Percentiles rank a stretch among this genome's conserved stretches.
Evolutionary conservation across 2,329 filamentous ascomycete genomes (phyloP).

Genomic region (Emergomyces orientalis): DNA sequence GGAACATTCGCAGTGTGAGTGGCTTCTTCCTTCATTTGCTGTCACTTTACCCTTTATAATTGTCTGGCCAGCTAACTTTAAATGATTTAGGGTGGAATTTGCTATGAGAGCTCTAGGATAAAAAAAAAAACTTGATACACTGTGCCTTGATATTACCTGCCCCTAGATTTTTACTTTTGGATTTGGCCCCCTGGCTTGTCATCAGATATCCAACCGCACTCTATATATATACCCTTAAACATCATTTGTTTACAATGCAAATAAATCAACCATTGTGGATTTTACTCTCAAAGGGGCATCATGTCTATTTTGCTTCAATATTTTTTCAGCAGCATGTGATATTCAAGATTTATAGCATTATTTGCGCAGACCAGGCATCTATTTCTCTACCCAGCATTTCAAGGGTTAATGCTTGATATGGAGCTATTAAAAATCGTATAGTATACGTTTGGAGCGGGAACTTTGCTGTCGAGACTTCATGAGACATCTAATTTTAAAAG

Average conservation of each 20-base stretch:
- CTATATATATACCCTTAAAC: background rate
- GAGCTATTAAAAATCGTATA: background rate
- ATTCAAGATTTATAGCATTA: background rate
- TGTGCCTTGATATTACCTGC: background rate
- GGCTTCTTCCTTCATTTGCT: constrained; percentile 3
- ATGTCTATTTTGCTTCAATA: background rate
- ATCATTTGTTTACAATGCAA: background rate
- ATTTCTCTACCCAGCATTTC: background rate
- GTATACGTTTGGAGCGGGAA: background rate
- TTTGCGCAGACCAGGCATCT: background rate
- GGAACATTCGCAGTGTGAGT: constrained; percentile 82
- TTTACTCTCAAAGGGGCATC: background rate
- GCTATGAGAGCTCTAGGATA: constrained; percentile 40
- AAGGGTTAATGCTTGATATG: background rate
- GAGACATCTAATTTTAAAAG: background rate
- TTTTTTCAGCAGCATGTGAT: background rate
- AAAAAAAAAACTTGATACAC: background rate
- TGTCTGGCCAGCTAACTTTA: constrained; percentile 13
- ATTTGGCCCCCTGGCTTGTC: background rate
- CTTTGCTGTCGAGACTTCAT: background rate
- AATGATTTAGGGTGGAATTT: constrained; percentile 34
- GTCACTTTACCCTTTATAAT: constrained; percentile 11
- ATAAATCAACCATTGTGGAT: background rate
- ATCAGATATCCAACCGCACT: background rate
- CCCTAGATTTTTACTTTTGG: background rate